Evolutionary conservation across 345 rosid genomes (phyloP).

Genomic region (Garcia nutans): DNA sequence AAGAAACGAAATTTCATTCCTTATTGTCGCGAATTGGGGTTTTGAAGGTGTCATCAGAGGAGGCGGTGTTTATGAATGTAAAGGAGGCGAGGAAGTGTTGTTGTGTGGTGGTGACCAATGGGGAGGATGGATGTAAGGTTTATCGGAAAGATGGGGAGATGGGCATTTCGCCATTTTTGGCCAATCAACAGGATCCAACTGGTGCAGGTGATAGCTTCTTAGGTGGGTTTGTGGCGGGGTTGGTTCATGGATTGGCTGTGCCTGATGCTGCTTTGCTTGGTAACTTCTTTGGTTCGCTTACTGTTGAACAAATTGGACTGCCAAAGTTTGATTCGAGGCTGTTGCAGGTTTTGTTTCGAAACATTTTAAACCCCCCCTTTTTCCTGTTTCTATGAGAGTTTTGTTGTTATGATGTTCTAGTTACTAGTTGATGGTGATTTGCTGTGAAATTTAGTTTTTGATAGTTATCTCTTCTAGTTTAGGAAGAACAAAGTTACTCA

Average conservation of each 20-base stretch:
- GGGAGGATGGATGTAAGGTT: constrained; percentile 76
- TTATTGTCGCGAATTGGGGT: constrained; percentile 58
- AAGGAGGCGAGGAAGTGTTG: constrained; percentile 72
- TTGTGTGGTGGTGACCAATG: constrained; percentile 85
- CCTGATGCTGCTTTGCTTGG: constrained; percentile 94
- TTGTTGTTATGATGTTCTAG: background rate
- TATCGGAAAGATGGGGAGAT: constrained; percentile 53
- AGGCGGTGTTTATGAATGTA: constrained; percentile 75
- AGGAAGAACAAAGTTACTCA: background rate
- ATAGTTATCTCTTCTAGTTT: background rate
- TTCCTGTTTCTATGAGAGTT: background rate
- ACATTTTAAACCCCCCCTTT: background rate
- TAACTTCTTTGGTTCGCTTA: constrained; percentile 80
- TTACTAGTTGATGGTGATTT: background rate
- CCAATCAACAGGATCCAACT: constrained; percentile 85
- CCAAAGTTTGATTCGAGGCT: constrained; percentile 60
- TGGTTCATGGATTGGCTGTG: constrained; percentile 69
- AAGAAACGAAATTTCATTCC: constrained; percentile 61
- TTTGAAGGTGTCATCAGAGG: constrained; percentile 85
- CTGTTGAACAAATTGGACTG: constrained; percentile 90
- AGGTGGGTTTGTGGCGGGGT: constrained; percentile 78
- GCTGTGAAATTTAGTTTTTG: background rate
- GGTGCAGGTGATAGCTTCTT: constrained; percentile 96
- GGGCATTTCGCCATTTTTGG: constrained; percentile 56
- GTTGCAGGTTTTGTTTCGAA: constrained; percentile 61